Conservation (phyloP, 139 green algal species). For the Chlamydomonas eustigma region DNA sequence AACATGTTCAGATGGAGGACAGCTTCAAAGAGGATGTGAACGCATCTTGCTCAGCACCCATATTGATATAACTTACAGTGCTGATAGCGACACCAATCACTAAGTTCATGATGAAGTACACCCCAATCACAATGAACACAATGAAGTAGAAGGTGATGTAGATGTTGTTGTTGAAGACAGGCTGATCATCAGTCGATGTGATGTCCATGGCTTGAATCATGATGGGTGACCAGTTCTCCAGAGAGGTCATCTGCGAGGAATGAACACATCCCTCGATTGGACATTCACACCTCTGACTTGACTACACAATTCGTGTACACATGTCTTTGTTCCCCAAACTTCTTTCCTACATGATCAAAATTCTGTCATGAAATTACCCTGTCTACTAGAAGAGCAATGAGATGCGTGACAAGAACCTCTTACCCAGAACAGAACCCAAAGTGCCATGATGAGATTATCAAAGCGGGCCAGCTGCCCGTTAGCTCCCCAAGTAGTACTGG, state of each 20-base stretch:
- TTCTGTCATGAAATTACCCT: no score
- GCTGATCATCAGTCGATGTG: constrained; percentile 46
- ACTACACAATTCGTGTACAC: no score
- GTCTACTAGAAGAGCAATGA: no score
- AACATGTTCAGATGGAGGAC: no score
- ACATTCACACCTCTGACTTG: no score
- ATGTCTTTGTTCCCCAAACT: no score
- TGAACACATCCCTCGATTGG: no score
- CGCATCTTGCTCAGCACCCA: no score
- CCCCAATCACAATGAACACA: constrained; percentile 45
- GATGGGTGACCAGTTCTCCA: constrained; percentile 38
- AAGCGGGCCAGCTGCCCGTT: constrained; percentile 44
- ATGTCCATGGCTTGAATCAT: constrained; percentile 55
- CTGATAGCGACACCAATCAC: constrained; percentile 26
- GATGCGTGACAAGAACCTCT: no score
- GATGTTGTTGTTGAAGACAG: constrained; percentile 35
- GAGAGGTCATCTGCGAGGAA: not conserved
- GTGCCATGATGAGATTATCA: constrained; percentile 49
- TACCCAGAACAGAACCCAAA: constrained; percentile 60
- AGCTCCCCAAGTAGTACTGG: not conserved
- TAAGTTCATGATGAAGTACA: constrained; percentile 38
- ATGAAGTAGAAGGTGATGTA: constrained; percentile 9
- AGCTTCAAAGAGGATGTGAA: no score
- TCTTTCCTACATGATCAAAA: no score
- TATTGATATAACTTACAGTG: no score